Base-by-base conservation (phyloP, 1,139 yeast species). In the Diutina rugosa region DNA sequence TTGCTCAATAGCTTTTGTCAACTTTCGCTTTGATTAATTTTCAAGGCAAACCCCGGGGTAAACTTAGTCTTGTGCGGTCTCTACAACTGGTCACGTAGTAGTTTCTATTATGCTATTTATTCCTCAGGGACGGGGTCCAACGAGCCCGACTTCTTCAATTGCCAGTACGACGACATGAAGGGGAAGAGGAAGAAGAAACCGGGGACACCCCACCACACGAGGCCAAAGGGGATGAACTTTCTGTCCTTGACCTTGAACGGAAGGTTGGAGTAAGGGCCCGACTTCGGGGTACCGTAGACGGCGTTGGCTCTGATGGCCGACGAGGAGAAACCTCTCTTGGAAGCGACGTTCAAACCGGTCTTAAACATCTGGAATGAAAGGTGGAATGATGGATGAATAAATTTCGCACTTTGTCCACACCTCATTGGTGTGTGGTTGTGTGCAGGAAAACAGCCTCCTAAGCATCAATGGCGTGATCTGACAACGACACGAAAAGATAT, bases 191-290 rank as follows among this genome's bases (percentile, higher is more conserved):
- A 76, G 72, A 75, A 74, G 66, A 73, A 69, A 6, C 90, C 84
- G 68, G 89, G 81, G 74, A 83, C 84, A 57, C 91, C 84, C 79
- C 88, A 86, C 78, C 85, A 96, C 63, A 85, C 78, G 56, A 89
- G 76, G 64, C 84, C 86, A 71, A 81, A 90, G 62, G 98, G 98
- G 62, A 91, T 80, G 38, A 28, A 29, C 77, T 84, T 87, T 81
- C 96, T 89, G 81, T 84, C 78, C 80, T 89, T 90, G 62, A 93
- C 95, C 79, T 84, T 82, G 84, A 91, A 93, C 63, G 99, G 99
- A 63, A 93, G 69, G 81, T 93, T 93, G 68, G 87, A 78, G 85
- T 93, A 91, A 56, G 85, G 84, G 66, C 98, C 98, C 69, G 83
- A 87, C 69, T 87, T 85, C 57, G 80, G 79, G 56, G 72, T 57